Conservation (phyloP, 139 green algal genomes). For the Micromonas commoda region DNA sequence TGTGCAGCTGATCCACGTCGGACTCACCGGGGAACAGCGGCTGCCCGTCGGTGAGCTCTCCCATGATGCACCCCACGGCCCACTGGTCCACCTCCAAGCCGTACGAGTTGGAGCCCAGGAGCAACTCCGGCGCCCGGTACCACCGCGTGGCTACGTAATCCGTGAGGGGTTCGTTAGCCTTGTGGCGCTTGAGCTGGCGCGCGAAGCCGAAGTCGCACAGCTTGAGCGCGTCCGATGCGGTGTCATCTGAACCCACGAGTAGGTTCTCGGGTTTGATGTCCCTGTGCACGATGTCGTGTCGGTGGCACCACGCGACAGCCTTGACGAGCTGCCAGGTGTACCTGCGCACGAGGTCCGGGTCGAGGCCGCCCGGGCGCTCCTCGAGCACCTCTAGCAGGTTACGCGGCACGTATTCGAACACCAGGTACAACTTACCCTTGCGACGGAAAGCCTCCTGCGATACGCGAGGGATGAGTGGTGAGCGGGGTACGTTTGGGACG, state of each 20-base stretch:
- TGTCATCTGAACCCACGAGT: slow-evolving; percentile 46
- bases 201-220: slow-evolving; percentile 95
- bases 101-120: slow-evolving; percentile 74
- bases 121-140: slow-evolving; percentile 87
- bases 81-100: slow-evolving; percentile 66
- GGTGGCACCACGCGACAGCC: slow-evolving; percentile 62
- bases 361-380: slow-evolving; percentile 49
- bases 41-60: slow-evolving; percentile 64
- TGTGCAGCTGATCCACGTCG: slow-evolving; percentile 83
- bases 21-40: slow-evolving; percentile 81
- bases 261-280: slow-evolving; percentile 84
- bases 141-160: slow-evolving; percentile 91
- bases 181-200: slow-evolving; percentile 46
- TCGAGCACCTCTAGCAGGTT: slow-evolving; percentile 75
- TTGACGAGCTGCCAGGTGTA: slow-evolving; percentile 70
- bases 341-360: slow-evolving; percentile 27
- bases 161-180: slow-evolving; percentile 44
- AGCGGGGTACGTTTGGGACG: neutral
- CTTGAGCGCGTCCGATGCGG: slow-evolving; percentile 50
- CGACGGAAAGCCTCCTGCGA: slow-evolving; percentile 67
- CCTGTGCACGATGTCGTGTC: slow-evolving; percentile 58
- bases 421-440: slow-evolving; percentile 78
- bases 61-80: slow-evolving; percentile 68
- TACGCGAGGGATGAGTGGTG: slow-evolving; percentile 19
- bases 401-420: slow-evolving; percentile 84